Evolutionary conservation across 345 rosid species (phyloP).

Genomic region (Euphorbia peplus): DNA sequence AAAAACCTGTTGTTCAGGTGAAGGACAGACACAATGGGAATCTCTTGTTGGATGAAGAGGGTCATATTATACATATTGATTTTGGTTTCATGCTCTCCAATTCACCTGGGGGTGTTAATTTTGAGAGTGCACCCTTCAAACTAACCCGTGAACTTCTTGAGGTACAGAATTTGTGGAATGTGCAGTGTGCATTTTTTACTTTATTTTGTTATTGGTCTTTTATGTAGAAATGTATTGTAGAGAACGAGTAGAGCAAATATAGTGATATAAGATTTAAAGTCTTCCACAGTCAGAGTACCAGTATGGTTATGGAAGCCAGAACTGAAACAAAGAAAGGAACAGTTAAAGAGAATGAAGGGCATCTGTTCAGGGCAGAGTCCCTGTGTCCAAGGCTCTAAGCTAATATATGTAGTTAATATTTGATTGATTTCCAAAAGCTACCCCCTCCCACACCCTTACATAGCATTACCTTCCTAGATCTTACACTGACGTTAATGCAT

Average conservation of each 20-base stretch:
- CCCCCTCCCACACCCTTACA: background rate
- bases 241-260: too few relatives aligned
- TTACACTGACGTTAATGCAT: too few relatives aligned
- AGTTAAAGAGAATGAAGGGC: background rate
- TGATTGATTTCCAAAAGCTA: background rate
- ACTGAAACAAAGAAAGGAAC: background rate
- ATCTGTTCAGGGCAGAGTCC: background rate
- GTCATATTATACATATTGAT: conserved; percentile 98
- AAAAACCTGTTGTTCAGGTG: conserved; percentile 38
- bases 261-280: too few relatives aligned
- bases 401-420: background rate
- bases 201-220: background rate
- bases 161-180: conserved; percentile 34
- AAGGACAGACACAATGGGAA: conserved; percentile 99
- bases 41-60: conserved; percentile 92
- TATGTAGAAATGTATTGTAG: background rate
- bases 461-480: too few relatives aligned
- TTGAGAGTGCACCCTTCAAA: conserved; percentile 99
- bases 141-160: conserved; percentile 99
- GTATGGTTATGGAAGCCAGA: background rate
- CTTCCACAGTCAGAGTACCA: background rate
- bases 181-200: background rate
- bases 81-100: conserved; percentile 99
- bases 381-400: background rate
- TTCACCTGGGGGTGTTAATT: conserved; percentile 99